Evolutionary conservation across 1,284 basidiomycete genomes (phyloP).

Genomic region (Veloboletus limbatus): DNA sequence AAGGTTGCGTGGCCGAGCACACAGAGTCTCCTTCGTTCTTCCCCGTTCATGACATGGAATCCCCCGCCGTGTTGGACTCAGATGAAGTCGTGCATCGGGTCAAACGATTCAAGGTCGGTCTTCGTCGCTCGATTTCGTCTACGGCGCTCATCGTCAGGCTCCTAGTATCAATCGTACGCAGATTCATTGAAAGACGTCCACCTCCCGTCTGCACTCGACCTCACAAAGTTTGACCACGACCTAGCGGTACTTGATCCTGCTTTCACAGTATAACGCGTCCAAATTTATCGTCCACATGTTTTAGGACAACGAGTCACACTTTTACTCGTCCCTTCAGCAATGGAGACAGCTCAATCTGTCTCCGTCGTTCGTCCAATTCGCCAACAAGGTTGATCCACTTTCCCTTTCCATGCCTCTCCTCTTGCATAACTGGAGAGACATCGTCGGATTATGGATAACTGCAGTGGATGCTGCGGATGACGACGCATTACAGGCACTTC

Average conservation of each 20-base stretch:
- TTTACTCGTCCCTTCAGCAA: slow-evolving; percentile 63
- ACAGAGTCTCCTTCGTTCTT: too few species aligned
- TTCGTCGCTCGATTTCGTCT: not conserved
- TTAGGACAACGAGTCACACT: slow-evolving; percentile 72
- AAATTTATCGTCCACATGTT: not conserved
- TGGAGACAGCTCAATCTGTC: slow-evolving; percentile 82
- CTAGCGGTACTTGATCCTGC: slow-evolving; percentile 42
- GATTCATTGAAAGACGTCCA: slow-evolving; percentile 68
- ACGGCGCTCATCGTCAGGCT: not conserved
- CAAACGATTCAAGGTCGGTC: slow-evolving; percentile 46
- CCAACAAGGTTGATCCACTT: slow-evolving; percentile 55
- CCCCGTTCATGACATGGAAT: slow-evolving; percentile 17
- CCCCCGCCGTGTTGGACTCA: not conserved
- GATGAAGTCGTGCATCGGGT: slow-evolving; percentile 31
- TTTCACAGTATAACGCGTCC: slow-evolving; percentile 3
- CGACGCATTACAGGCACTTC: slow-evolving; percentile 62
- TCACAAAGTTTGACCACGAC: slow-evolving; percentile 57
- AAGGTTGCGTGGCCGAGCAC: too few species aligned
- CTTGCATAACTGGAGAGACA: slow-evolving; percentile 73
- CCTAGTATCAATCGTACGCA: slow-evolving; percentile 71
- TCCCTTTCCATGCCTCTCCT: slow-evolving; percentile 79
- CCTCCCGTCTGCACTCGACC: slow-evolving; percentile 59
- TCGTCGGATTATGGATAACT: slow-evolving; percentile 60
- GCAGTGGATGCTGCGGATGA: slow-evolving; percentile 59
- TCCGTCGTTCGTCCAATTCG: slow-evolving; percentile 71